Evolutionary conservation across 495 filamentous ascomycete genomes (phyloP), one percentile per base, ranked within the genome.

Genomic region (Lasiosphaeria ovina): DNA sequence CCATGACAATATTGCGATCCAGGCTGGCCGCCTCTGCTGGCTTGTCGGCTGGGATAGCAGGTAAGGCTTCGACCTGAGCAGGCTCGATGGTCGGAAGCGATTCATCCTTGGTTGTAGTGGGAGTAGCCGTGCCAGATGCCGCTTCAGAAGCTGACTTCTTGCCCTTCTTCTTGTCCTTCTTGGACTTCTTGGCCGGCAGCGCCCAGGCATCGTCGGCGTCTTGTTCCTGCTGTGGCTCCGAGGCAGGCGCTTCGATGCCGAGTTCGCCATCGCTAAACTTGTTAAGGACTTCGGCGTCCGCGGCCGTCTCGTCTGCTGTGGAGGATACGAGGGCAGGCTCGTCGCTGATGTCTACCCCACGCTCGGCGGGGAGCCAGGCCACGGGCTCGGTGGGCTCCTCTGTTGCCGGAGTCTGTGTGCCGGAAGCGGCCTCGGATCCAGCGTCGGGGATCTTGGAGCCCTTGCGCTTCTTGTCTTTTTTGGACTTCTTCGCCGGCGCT

Each of bases 111-210:
- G 6, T 6, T 4, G 8, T 31, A 36, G 8, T 70, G 45, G 58
- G 62, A 14, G 54, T 73, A 55, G 63, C 62, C 32, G 10, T 49
- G 7, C 31, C 62, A 38, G 67, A 65, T 36, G 48, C 55, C 64
- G 56, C 50, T 47, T 64, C 58, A n/a, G 33, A 58, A 35, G 64
- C 63, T 3, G 58, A 32, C 54, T 69, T 61, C 35, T 60, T 57
- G 44, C 47, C 64, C 62, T 72, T 67, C 58, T 72, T 74, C 55
- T 75, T 70, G 64, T 76, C 71, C 52, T 76, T 71, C 60, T 75
- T 74, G 1, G 62, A 55, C 57, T 70, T 68, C 38, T 71, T 74
- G 10, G 53, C 14, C 33, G 60, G 59, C 10, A 53, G 8, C 50
- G 66, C 52, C 45, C 58, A 40, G 2, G n/a, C 11, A 7, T 67